phyloP scores from a whole-genome alignment of 768 basidiomycete species.

The Tulasnella sp. region DNA sequence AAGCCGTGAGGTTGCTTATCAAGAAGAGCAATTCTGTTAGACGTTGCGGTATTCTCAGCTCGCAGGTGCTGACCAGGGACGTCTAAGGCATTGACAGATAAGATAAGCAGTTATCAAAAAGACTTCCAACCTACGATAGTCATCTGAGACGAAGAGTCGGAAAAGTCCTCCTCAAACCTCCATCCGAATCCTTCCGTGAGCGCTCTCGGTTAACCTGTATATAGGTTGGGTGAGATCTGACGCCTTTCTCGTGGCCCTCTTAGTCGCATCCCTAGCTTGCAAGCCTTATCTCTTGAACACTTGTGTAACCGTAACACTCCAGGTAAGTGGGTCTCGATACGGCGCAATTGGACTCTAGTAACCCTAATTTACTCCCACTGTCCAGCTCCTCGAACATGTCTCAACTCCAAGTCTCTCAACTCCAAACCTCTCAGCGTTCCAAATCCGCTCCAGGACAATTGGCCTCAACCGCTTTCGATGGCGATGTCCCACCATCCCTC shows the following conservation, averaged over 20 bases:
- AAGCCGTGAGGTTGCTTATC: background rate
- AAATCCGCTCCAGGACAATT: conserved; percentile 2
- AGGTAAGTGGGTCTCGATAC: background rate
- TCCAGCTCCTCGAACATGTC: background rate
- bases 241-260: background rate
- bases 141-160: background rate
- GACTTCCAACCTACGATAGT: background rate
- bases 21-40: background rate
- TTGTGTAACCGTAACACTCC: background rate
- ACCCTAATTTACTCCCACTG: background rate
- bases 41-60: background rate
- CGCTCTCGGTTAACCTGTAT: background rate
- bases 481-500: background rate
- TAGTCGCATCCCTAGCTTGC: background rate
- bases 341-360: background rate
- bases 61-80: background rate
- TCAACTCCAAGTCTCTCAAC: background rate
- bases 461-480: background rate
- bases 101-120: background rate
- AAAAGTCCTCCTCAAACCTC: background rate
- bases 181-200: background rate
- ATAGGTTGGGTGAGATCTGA: background rate
- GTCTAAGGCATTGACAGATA: background rate
- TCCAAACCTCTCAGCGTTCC: background rate
- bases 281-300: background rate